Evolutionary conservation across 2,329 filamentous ascomycete genomes (phyloP).

Genomic region (Pestalotiopsis sp.): DNA sequence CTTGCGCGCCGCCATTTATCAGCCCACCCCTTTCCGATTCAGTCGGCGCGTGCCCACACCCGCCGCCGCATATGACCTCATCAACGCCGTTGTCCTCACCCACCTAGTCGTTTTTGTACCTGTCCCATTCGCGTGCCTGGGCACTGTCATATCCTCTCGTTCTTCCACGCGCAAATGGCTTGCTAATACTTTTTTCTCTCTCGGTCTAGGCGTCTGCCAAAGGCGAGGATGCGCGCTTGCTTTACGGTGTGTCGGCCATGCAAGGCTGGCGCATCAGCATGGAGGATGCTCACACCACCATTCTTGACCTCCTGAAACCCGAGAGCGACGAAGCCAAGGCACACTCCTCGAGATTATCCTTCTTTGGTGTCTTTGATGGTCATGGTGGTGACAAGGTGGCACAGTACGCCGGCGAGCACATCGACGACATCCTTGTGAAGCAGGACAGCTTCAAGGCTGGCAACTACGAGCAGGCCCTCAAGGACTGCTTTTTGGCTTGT

Average conservation of each 20-base stretch:
- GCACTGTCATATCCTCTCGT: background rate
- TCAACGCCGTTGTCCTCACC: background rate
- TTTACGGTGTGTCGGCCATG: conserved; percentile 97
- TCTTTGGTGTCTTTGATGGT: conserved; percentile 97
- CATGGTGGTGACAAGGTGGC: conserved; percentile 98
- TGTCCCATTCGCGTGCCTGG: background rate
- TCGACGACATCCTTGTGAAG: conserved; percentile 92
- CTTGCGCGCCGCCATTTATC: conserved; percentile 5
- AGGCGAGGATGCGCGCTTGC: conserved; percentile 88
- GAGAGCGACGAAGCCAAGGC: conserved; percentile 57
- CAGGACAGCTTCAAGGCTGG: conserved; percentile 91
- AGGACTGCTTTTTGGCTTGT: conserved; percentile 95
- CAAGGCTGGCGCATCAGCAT: conserved; percentile 99
- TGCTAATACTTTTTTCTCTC: conserved; percentile 11
- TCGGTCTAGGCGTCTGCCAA: conserved; percentile 74
- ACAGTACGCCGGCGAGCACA: conserved; percentile 85
- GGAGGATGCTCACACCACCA: conserved; percentile 91
- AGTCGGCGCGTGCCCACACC: conserved; percentile 12
- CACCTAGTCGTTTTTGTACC: background rate
- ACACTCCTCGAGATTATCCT: conserved; percentile 76
- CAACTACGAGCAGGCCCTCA: conserved; percentile 92
- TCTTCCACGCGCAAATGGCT: conserved; percentile 25
- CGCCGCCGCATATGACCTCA: conserved; percentile 22
- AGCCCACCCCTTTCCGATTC: conserved; percentile 5
- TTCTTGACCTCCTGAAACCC: conserved; percentile 79